Evolutionary conservation across 345 rosid species (phyloP).

Genomic region (Clarkia xantiana): DNA sequence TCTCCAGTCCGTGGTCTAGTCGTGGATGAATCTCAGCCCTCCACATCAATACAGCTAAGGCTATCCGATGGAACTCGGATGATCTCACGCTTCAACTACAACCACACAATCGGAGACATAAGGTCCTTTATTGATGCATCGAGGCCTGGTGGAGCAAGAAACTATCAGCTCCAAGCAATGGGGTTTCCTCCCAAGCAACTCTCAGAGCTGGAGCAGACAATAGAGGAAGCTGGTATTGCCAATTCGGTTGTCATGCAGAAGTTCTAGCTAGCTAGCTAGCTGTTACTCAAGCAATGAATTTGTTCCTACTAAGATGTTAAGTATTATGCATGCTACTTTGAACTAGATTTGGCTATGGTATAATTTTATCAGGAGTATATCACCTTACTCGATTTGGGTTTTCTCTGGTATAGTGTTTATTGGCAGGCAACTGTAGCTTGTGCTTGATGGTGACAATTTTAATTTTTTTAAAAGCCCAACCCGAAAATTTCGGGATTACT

Average conservation of each 20-base stretch:
- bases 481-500: no score
- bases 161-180: constrained; percentile 74
- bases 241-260: constrained; percentile 91
- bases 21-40: constrained; percentile 43
- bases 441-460: no score
- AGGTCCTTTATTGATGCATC: constrained; percentile 79
- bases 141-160: constrained; percentile 47
- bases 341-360: no score
- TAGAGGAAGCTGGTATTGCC: constrained; percentile 79
- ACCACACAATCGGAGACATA: constrained; percentile 61
- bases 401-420: no score
- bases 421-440: no score
- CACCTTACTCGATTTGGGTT: no score
- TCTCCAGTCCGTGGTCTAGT: constrained; percentile 40
- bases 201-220: constrained; percentile 54
- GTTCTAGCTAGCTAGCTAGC: constrained; percentile 41
- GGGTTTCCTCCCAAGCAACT: constrained; percentile 91
- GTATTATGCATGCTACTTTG: no score
- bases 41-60: constrained; percentile 75
- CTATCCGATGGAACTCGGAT: constrained; percentile 72
- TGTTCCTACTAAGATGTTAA: no score
- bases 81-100: constrained; percentile 57
- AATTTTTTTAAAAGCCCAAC: no score
- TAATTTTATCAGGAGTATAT: no score
- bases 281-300: no score